Base-by-base conservation (phyloP, 495 filamentous ascomycete species). In the Lasiosphaeria ovina region DNA sequence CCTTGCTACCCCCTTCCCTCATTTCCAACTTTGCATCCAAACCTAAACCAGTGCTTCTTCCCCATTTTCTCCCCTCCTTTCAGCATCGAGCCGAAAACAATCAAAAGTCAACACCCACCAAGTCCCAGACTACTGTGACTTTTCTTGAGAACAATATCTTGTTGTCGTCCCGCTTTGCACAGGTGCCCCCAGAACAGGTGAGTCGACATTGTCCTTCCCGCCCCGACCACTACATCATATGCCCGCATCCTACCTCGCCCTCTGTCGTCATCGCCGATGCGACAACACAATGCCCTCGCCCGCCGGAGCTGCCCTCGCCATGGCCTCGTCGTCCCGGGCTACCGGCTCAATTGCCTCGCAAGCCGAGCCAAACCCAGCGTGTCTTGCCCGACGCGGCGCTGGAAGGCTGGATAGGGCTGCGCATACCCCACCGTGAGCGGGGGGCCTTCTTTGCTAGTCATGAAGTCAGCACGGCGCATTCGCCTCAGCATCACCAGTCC, bases 21-120 rank as follows among this genome's bases (percentile, higher is more conserved):
- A 72, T 72, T 73, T 73, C 69, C 71, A 72, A 71, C 71, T 73
- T 66, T 66, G 64, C 71, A 64, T 60, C 70, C 66, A 70, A 70
- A 58, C 12, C 44, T 24, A 9, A 72, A 71, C 67, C 59, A 57
- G 57, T 62, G 53, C 60, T 58, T 62, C 62, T 55, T 53, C 60
- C 24, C 57, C 61, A 48, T 59, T 68, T 64, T 52, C 62, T 58
- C 54, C 57, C 59, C 66, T 60, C 62, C 53, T 65, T 68, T 56
- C 60, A 70, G 65, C 68, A 67, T 61, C 70, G 52, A 66, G 51
- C 62, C 51, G 64, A 61, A 60, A 44, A 61, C 60, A 62, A 63
- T 58, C 48, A 65, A 58, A 51, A 60, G 54, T 53, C 47, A 49
- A 56, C 12, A 51, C 55, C 62, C 47, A 40, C 34, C 55, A 54